These are phyloP conservation scores for Dichomitus squalens DNA, from an alignment of 1,284 basidiomycete genomes.

Conservation along the genomic window DNA sequence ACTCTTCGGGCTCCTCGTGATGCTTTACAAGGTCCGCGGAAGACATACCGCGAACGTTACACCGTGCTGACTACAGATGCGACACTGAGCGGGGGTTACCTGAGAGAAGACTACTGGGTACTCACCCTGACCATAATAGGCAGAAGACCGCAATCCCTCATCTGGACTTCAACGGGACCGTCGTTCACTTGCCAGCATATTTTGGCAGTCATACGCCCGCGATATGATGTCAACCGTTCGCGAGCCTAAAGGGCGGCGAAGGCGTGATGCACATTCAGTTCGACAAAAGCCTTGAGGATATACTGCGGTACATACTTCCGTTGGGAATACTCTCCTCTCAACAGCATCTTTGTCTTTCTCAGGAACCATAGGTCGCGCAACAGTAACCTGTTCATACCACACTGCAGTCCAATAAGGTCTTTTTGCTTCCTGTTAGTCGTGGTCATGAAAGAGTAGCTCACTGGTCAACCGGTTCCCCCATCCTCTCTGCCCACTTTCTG, in stretches of 20 bases:
- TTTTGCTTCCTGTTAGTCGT: neutral
- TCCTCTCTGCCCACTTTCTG: conserved; percentile 55
- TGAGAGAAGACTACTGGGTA: conserved; percentile 18
- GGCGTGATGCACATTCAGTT: neutral
- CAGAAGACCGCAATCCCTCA: conserved; percentile 88
- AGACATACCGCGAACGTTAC: conserved; percentile 86
- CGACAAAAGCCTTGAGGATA: neutral
- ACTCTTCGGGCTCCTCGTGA: conserved; percentile 97
- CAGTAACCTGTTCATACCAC: conserved; percentile 87
- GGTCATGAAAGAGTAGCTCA: conserved; percentile 44
- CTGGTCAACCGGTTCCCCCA: conserved; percentile 84
- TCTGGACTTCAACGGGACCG: conserved; percentile 73
- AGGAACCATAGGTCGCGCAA: conserved; percentile 86
- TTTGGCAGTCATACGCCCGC: conserved; percentile 89
- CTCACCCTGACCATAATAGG: conserved; percentile 97
- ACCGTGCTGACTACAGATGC: conserved; percentile 78
- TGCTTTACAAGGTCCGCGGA: conserved; percentile 87
- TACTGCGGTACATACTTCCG: conserved; percentile 65
- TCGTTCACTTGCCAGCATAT: conserved; percentile 86
- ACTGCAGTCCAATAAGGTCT: conserved; percentile 46
- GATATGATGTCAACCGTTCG: conserved; percentile 91
- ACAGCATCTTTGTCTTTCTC: conserved; percentile 80
- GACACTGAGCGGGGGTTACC: neutral
- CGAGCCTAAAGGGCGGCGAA: conserved; percentile 62
- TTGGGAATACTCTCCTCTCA: conserved; percentile 85